Percentiles rank a stretch among this genome's conserved stretches.
Evolutionary conservation across 2,329 filamentous ascomycete species (phyloP).

Genomic region (Diaporthe amygdali): DNA sequence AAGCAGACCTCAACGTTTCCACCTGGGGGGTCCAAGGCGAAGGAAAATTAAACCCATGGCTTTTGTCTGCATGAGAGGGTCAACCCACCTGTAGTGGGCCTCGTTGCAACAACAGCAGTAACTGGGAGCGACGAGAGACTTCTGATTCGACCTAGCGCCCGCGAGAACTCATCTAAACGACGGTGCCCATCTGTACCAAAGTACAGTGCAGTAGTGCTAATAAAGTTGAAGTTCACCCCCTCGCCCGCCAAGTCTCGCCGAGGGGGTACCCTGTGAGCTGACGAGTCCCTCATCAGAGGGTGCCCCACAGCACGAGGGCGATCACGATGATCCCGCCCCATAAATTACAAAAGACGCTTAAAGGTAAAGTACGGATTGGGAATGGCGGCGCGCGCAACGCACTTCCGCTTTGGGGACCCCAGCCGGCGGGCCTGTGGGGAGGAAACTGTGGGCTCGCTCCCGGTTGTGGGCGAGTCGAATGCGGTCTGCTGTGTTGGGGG

Average conservation of each 20-base stretch:
- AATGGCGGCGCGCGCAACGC: background rate
- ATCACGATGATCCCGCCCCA: conserved; percentile 16
- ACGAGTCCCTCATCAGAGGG: conserved; percentile 22
- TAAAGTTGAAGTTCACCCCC: background rate
- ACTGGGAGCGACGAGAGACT: too few species aligned
- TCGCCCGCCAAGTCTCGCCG: background rate
- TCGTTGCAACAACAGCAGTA: too few species aligned
- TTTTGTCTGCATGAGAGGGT: too few species aligned
- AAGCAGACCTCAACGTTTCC: too few species aligned
- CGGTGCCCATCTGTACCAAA: too few species aligned
- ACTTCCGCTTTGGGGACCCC: background rate
- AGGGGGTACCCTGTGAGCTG: conserved; percentile 4
- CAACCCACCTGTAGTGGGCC: too few species aligned
- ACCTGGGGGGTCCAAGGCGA: too few species aligned
- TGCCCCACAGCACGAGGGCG: background rate
- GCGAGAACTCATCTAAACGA: too few species aligned
- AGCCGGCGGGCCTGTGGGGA: background rate
- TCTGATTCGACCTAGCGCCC: too few species aligned
- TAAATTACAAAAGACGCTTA: conserved; percentile 21
- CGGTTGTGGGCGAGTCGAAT: background rate
- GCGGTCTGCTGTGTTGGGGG: background rate
- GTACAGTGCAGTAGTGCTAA: background rate
- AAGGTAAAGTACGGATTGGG: conserved; percentile 16
- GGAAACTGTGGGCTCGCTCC: too few species aligned
- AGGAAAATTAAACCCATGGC: too few species aligned